phyloP scores from a whole-genome alignment of 2,329 filamentous ascomycete species.

The Alternaria tenuissima region DNA sequence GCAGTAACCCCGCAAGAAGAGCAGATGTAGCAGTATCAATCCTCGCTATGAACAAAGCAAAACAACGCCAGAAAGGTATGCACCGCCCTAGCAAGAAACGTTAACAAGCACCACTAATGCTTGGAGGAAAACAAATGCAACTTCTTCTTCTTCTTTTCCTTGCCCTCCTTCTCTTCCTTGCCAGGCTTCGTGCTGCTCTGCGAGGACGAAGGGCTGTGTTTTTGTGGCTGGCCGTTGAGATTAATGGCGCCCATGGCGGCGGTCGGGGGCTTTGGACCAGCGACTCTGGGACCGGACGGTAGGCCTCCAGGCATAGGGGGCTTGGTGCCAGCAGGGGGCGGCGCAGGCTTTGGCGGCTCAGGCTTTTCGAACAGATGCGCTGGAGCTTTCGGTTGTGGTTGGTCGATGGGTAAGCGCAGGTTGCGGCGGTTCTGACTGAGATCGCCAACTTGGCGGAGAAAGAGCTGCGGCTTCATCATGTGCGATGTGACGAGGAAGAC shows the following conservation, averaged over 20 bases:
- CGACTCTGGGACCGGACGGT: conserved; percentile 39
- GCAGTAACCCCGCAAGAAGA: conserved; percentile 3
- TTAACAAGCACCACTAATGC: conserved; percentile 26
- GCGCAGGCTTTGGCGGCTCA: conserved; percentile 61
- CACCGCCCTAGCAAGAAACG: conserved; percentile 8
- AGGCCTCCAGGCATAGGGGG: conserved; percentile 38
- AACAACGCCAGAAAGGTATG: conserved; percentile 20
- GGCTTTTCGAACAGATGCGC: conserved; percentile 84
- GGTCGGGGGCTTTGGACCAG: conserved; percentile 43
- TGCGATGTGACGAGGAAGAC: conserved; percentile 90
- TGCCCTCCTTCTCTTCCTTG: conserved; percentile 38
- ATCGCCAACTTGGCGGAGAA: conserved; percentile 82
- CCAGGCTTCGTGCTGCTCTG: conserved; percentile 28
- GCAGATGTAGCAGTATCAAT: conserved; percentile 10
- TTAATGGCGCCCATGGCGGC: conserved; percentile 46
- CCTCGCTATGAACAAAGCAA: conserved; percentile 20
- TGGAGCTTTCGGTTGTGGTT: conserved; percentile 81
- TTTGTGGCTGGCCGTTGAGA: conserved; percentile 33
- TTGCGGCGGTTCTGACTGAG: conserved; percentile 77
- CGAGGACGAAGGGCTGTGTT: conserved; percentile 24
- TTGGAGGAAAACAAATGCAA: conserved; percentile 62
- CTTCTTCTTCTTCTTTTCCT: conserved; percentile 63
- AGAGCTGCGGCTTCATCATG: conserved; percentile 87
- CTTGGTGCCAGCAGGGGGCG: conserved; percentile 59
- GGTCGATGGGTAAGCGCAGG: conserved; percentile 82